These are phyloP conservation scores for Irpex rosettiformis DNA, from an alignment of 1,284 basidiomycete genomes.

Conservation along the genomic window DNA sequence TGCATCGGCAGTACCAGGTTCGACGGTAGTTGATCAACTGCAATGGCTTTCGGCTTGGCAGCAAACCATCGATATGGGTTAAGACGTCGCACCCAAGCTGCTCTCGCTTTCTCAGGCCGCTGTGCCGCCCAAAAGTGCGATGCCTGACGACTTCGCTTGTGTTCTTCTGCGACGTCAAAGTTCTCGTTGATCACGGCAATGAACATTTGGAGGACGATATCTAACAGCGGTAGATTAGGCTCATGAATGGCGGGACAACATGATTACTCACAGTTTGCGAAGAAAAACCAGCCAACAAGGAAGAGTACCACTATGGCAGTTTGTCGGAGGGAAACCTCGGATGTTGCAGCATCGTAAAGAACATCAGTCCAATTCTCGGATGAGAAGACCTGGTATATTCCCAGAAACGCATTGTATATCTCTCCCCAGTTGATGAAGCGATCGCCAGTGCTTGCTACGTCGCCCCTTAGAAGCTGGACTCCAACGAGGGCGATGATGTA, in stretches of 20 bases:
- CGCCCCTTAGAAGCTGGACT: conserved; percentile 78
- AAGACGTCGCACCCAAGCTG: conserved; percentile 71
- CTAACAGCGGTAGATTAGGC: conserved; percentile 36
- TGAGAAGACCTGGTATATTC: conserved; percentile 90
- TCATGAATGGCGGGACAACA: no score
- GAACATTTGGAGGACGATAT: conserved; percentile 97
- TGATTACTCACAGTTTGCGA: conserved; percentile 87
- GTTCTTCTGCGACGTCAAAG: conserved; percentile 90
- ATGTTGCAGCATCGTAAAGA: conserved; percentile 67
- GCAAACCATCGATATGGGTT: conserved; percentile 89
- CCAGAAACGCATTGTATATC: conserved; percentile 86
- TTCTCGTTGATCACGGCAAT: conserved; percentile 99
- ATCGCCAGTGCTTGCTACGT: conserved; percentile 47
- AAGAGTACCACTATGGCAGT: conserved; percentile 75
- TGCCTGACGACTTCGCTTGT: conserved; percentile 83
- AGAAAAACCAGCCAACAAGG: conserved; percentile 84
- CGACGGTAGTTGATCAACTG: conserved; percentile 67
- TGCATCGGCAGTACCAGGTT: conserved; percentile 76
- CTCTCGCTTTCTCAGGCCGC: conserved; percentile 47
- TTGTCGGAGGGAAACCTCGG: conserved; percentile 70
- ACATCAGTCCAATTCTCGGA: conserved; percentile 94
- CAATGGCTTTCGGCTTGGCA: conserved; percentile 71
- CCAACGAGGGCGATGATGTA: conserved; percentile 83
- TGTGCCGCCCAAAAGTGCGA: conserved; percentile 61
- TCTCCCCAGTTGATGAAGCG: conserved; percentile 81